phyloP scores from a whole-genome alignment of 495 filamentous ascomycete species.

The Parathielavia appendiculata region DNA sequence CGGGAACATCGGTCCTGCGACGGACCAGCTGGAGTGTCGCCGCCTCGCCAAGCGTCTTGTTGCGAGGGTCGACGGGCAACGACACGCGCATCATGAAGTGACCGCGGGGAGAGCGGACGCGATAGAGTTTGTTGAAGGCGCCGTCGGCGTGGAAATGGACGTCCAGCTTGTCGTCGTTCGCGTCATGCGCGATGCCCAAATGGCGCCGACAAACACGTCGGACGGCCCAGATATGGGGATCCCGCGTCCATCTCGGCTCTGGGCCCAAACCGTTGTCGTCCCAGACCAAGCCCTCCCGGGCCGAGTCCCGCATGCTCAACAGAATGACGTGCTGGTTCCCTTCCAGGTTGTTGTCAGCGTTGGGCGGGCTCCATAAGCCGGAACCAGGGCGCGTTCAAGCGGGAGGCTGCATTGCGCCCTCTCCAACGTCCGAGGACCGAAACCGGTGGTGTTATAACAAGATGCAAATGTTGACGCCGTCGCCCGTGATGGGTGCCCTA shows the following conservation, averaged over 20 bases:
- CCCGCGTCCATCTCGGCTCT: constrained; percentile 29
- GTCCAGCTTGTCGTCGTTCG: constrained; percentile 11
- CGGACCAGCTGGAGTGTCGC: constrained; percentile 49
- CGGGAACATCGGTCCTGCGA: constrained; percentile 45
- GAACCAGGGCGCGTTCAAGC: too few species aligned
- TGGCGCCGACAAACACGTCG: constrained; percentile 26
- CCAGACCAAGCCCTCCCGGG: constrained; percentile 28
- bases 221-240: constrained; percentile 29
- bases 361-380: not conserved
- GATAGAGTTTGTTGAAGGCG: constrained; percentile 36
- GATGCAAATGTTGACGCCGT: too few species aligned
- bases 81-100: constrained; percentile 46
- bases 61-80: constrained; percentile 49
- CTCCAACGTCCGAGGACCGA: not conserved
- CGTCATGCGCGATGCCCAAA: constrained; percentile 16
- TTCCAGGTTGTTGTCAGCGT: too few species aligned
- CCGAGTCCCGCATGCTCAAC: constrained; percentile 21
- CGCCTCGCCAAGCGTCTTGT: constrained; percentile 53
- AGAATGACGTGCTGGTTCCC: not conserved
- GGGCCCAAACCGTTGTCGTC: constrained; percentile 25
- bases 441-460: too few species aligned
- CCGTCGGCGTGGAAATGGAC: constrained; percentile 29
- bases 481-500: too few species aligned
- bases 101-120: constrained; percentile 25
- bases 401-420: too few species aligned